A percentile compares a stretch with the other conserved stretches of the same genome.
These are phyloP conservation scores for Ustilago trichophora DNA, from an alignment of 1,284 basidiomycete species.

Conservation along the genomic window DNA sequence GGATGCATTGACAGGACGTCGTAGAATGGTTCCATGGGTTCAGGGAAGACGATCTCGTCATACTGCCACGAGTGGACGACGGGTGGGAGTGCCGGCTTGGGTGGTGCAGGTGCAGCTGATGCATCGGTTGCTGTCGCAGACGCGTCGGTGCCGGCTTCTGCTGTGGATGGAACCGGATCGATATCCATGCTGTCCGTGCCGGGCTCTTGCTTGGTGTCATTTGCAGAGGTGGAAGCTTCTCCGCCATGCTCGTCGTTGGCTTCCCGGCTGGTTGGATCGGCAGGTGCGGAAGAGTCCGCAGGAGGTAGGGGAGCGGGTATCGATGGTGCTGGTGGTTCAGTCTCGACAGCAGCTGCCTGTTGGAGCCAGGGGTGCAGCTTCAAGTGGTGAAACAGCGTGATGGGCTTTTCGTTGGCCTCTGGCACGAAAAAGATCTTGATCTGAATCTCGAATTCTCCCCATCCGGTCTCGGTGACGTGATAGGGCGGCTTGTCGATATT, in stretches of 20 bases:
- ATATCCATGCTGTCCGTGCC: constrained; percentile 20
- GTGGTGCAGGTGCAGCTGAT: background rate
- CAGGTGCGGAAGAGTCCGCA: constrained; percentile 29
- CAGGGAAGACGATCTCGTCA: constrained; percentile 95
- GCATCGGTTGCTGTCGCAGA: background rate
- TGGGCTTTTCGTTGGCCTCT: constrained; percentile 90
- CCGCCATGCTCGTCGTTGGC: background rate
- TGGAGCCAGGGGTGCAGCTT: constrained; percentile 91
- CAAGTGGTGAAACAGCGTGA: constrained; percentile 87
- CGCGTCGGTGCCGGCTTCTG: constrained; percentile 14
- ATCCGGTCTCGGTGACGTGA: constrained; percentile 94
- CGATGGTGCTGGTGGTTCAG: constrained; percentile 68
- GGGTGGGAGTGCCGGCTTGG: constrained; percentile 50
- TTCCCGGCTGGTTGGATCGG: constrained; percentile 24
- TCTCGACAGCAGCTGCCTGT: constrained; percentile 73
- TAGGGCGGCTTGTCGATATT: constrained; percentile 92
- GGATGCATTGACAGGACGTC: constrained; percentile 81
- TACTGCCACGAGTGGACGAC: constrained; percentile 93
- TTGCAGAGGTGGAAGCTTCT: background rate
- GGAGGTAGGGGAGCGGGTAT: constrained; percentile 42
- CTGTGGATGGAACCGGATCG: constrained; percentile 11
- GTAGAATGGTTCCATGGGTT: constrained; percentile 89
- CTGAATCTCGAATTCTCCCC: constrained; percentile 98
- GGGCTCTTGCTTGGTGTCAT: constrained; percentile 10
- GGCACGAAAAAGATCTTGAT: constrained; percentile 91